phyloP scores from a whole-genome alignment of 441 rosid genomes.

The Francoa sonchifolia region DNA sequence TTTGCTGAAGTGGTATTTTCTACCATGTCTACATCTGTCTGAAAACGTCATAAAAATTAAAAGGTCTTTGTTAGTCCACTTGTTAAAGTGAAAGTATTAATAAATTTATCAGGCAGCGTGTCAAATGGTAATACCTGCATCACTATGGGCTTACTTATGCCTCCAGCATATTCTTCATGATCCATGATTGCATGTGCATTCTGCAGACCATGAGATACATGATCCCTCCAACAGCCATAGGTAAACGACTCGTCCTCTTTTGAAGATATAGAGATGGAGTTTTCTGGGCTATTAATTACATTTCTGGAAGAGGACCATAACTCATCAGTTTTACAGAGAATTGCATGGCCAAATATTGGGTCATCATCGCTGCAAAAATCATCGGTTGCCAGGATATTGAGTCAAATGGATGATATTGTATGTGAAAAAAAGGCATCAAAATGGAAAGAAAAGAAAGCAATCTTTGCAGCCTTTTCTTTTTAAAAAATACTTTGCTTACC shows the following conservation, averaged over 20 bases:
- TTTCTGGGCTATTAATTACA: constrained; percentile 33
- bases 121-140: constrained; percentile 43
- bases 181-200: constrained; percentile 16
- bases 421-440: background rate
- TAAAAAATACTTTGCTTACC: too few relatives aligned
- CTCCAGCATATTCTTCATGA: constrained; percentile 27
- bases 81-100: constrained; percentile 3
- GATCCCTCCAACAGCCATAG: constrained; percentile 27
- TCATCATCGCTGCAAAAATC: constrained; percentile 94
- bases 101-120: constrained; percentile 3
- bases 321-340: constrained; percentile 55
- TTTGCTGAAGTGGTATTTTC: constrained; percentile 18
- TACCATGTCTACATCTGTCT: constrained; percentile 23
- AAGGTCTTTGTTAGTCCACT: constrained; percentile 2
- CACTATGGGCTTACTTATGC: constrained; percentile 18
- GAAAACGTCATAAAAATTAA: constrained; percentile 12
- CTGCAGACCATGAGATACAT: constrained; percentile 29
- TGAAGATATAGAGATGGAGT: constrained; percentile 32
- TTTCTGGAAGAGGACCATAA: constrained; percentile 74
- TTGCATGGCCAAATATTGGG: constrained; percentile 66
- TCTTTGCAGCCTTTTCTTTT: too few relatives aligned
- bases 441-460: too few relatives aligned
- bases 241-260: constrained; percentile 34
- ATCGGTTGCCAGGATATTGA: constrained; percentile 82
- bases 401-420: constrained; percentile 32